These are phyloP conservation scores for Kernera saxatilis DNA, from an alignment of 345 rosid genomes.

Conservation along the genomic window DNA sequence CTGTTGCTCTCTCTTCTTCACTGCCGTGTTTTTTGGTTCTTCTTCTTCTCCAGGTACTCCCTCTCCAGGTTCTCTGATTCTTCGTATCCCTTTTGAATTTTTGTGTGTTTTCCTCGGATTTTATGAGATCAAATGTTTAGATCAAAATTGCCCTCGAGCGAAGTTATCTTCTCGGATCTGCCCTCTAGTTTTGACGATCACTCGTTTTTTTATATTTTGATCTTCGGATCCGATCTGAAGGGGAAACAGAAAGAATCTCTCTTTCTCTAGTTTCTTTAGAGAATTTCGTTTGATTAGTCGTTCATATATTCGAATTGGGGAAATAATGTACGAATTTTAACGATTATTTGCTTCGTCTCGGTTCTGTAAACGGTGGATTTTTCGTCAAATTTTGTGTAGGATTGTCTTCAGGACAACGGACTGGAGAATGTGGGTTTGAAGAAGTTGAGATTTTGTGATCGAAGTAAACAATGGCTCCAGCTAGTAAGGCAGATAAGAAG, in stretches of 20 bases:
- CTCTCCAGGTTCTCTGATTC: not conserved
- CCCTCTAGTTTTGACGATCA: not conserved
- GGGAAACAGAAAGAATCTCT: not conserved
- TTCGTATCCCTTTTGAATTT: not conserved
- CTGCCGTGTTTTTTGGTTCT: not conserved
- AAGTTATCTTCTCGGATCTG: not conserved
- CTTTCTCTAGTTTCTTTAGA: not conserved
- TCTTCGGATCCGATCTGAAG: not conserved
- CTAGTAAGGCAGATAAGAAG: slow-evolving; percentile 55
- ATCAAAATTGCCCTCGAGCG: not conserved
- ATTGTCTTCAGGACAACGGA: not conserved
- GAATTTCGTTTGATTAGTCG: not conserved
- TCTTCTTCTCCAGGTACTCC: not conserved
- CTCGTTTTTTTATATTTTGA: not conserved
- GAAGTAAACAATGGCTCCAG: slow-evolving; percentile 49
- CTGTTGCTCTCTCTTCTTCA: not conserved
- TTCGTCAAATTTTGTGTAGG: not conserved
- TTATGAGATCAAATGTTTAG: not conserved
- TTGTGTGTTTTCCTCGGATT: not conserved
- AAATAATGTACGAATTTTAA: not conserved
- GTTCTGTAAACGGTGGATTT: not conserved
- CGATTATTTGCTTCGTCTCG: not conserved
- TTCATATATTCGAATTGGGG: not conserved
- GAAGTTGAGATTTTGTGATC: not conserved
- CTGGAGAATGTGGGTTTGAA: not conserved